Base-by-base conservation (phyloP, 2,329 filamentous ascomycete genomes). In the Coniochaeta ligniaria region DNA sequence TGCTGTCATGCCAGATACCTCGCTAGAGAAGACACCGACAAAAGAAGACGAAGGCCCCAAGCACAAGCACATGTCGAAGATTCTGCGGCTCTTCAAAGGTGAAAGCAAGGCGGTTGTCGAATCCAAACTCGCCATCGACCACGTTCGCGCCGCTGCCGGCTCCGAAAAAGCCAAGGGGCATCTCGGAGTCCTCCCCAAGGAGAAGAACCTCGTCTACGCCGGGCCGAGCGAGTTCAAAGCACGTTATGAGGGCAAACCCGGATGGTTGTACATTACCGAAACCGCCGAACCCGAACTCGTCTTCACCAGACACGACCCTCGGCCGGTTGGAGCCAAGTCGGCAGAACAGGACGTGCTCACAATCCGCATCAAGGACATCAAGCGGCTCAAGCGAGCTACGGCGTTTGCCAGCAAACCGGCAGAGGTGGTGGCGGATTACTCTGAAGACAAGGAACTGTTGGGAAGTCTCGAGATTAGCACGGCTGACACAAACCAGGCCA, bases 141-240 rank as follows among this genome's bases (percentile, higher is more conserved):
- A 38, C 28, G 54, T 57, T 11, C 54, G 54, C 14, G 54, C 54
- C 22, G 54, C 54, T 3, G 54, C 54, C 14, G 54, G 54, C 2
- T 57, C 54, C 28, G 54, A 57, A 17, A 57, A 57, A 16, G 54
- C 54, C 3, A 57, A 57, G 54, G 54, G 54, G 2, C 54, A 57
- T 16, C 54, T 57, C 54, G 54, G 54, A 31, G 54, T 57, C 31
- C 54, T 57, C 2, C 54, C 54, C 54, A 57, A 57, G 54, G 54
- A 57, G 35, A 57, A 57, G 54, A 57, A 57, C 33, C 8, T 57
- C 17, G 35, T 57, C 31, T 57, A 57, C 33, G 54, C 54, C 17
- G 54, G 54, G 33, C 54, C 54, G 12, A 57, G 54, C 54, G 54
- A 57, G 54, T 57, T 57, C 54, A 57, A 57, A 11, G 54, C 54